phyloP scores from a whole-genome alignment of 2,329 filamentous ascomycete species.

The Xylariomycetidae sp. region DNA sequence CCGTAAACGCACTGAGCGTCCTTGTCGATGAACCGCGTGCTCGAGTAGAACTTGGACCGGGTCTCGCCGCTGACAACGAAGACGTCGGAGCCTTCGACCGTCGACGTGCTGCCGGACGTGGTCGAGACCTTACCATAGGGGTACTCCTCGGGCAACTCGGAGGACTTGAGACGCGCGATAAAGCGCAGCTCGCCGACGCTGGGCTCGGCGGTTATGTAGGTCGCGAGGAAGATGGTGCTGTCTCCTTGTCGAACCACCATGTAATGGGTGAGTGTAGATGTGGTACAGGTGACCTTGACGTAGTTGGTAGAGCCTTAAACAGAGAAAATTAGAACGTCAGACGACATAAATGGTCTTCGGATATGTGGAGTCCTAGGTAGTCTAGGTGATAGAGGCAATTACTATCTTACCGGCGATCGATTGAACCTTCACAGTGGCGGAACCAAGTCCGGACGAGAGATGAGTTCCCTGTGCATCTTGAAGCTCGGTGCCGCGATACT shows the following conservation, averaged over 20 bases:
- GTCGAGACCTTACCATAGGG: constrained; percentile 52
- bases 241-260: constrained; percentile 58
- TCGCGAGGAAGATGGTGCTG: constrained; percentile 56
- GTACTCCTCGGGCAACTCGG: constrained; percentile 45
- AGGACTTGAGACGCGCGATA: constrained; percentile 55
- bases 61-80: constrained; percentile 59
- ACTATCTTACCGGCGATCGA: constrained; percentile 26
- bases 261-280: constrained; percentile 60
- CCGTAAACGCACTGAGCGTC: constrained; percentile 58
- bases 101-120: constrained; percentile 44
- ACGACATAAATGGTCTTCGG: constrained; percentile 1
- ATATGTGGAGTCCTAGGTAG: constrained; percentile 1
- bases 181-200: constrained; percentile 57
- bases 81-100: constrained; percentile 55
- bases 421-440: constrained; percentile 47
- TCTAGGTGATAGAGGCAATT: constrained; percentile 3
- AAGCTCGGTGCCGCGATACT: constrained; percentile 54
- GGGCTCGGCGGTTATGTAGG: constrained; percentile 55
- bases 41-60: constrained; percentile 66
- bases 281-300: constrained; percentile 58
- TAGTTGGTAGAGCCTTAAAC: constrained; percentile 32
- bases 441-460: constrained; percentile 55
- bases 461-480: constrained; percentile 50
- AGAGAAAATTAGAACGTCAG: too few species aligned
- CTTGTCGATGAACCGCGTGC: constrained; percentile 66